Evolutionary conservation across 176 grass and related monocot genomes (phyloP).

Genomic region (Triticum dicoccoides): DNA sequence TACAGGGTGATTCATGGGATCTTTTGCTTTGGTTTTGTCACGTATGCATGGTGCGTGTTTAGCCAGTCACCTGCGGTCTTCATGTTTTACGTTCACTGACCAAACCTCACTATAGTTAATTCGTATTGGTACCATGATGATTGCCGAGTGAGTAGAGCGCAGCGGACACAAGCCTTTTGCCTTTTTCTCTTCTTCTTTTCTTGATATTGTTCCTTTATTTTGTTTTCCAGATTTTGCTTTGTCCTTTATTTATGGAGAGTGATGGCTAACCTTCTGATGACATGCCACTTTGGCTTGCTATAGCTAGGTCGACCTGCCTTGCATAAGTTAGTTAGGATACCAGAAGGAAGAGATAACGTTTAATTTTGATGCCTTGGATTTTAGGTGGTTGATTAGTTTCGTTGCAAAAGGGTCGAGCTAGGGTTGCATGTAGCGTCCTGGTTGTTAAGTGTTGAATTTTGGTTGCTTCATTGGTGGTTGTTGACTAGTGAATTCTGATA

Average conservation of each 20-base stretch:
- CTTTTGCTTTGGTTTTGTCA: too few species aligned
- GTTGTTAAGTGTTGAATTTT: too few species aligned
- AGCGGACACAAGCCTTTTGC: constrained; percentile 20
- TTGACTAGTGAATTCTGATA: too few species aligned
- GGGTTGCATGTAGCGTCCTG: not conserved
- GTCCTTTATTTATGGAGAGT: constrained; percentile 23
- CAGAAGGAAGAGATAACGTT: not conserved
- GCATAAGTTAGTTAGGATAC: constrained; percentile 5
- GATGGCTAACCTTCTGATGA: constrained; percentile 37
- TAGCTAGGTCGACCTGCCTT: not conserved
- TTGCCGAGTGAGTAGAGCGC: not conserved
- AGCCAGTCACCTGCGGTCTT: too few species aligned
- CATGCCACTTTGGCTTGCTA: not conserved
- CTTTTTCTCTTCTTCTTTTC: not conserved
- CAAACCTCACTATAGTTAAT: not conserved
- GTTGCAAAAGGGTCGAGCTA: not conserved
- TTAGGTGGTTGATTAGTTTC: not conserved
- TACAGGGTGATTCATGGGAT: too few species aligned
- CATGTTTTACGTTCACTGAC: not conserved
- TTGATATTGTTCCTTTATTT: not conserved
- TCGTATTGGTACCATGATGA: not conserved
- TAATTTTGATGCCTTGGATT: not conserved
- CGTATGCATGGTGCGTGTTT: too few species aligned
- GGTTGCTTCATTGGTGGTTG: too few species aligned
- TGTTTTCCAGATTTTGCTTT: constrained; percentile 17